Evolutionary conservation across 2,329 filamentous ascomycete genomes (phyloP).

Genomic region (Ampelomyces quisqualis): DNA sequence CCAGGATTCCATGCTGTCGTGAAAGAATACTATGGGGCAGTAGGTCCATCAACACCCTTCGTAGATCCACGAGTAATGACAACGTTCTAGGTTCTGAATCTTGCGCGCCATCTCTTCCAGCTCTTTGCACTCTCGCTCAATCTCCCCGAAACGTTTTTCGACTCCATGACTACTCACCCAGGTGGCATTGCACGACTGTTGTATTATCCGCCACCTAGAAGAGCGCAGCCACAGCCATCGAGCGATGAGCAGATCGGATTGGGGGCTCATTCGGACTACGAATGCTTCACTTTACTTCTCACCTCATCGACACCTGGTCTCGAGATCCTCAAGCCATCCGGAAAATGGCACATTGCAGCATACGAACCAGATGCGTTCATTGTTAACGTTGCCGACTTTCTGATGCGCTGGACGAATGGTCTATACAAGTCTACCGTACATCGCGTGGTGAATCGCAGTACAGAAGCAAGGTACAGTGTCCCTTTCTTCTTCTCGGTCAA

Average conservation of each 20-base stretch:
- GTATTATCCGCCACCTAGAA: slow-evolving; percentile 42
- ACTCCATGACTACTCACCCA: slow-evolving; percentile 44
- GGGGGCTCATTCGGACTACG: slow-evolving; percentile 43
- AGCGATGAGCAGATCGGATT: slow-evolving; percentile 39
- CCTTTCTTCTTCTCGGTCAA: slow-evolving; percentile 53
- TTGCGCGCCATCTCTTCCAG: slow-evolving; percentile 45
- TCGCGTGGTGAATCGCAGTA: slow-evolving; percentile 47
- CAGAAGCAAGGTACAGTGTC: slow-evolving; percentile 47
- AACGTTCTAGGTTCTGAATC: slow-evolving; percentile 40
- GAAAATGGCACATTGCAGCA: slow-evolving; percentile 34
- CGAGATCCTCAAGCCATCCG: slow-evolving; percentile 37
- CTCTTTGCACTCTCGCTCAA: slow-evolving; percentile 46
- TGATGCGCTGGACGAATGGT: slow-evolving; percentile 56
- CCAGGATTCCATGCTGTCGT: slow-evolving; percentile 44
- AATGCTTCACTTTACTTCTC: slow-evolving; percentile 40
- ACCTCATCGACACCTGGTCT: slow-evolving; percentile 33
- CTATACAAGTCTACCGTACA: slow-evolving; percentile 54
- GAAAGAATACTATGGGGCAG: slow-evolving; percentile 43
- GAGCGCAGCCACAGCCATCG: slow-evolving; percentile 10
- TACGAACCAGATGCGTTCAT: slow-evolving; percentile 50
- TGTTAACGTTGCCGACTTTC: slow-evolving; percentile 56
- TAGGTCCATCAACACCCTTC: no score
- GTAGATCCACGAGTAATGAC: no score
- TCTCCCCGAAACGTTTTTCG: slow-evolving; percentile 45
- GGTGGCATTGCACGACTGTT: slow-evolving; percentile 46